Evolutionary conservation across 2,329 filamentous ascomycete genomes (phyloP), one percentile per base, ranked within the genome.

Genomic region (Stachybotrys chartarum): DNA sequence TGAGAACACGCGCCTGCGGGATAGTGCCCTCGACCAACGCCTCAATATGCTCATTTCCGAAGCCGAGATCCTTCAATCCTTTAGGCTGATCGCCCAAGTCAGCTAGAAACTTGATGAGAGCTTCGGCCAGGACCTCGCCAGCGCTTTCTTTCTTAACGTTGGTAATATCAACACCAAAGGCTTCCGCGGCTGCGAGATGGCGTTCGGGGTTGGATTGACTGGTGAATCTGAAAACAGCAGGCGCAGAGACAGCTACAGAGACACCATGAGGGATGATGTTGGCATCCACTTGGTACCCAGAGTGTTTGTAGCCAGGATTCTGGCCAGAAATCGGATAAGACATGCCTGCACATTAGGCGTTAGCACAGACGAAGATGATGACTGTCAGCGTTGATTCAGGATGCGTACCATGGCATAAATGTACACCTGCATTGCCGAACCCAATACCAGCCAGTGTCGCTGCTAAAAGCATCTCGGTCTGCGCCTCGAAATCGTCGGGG

Each of bases 381-480:
- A 24, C 24, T 4, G 24, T 24, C 24, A 24, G 4, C 24, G 4
- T 24, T 24, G 24, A 24, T 24, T 24, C 24, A 11, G 46, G 11
- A 31, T 24, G 69, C 78, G 53, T 67, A 81, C 80, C 82, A 60
- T 85, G 82, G 60, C 82, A 85, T 49, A 85, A 78, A 74, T 99
- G 94, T 3, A 99, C 94, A 52, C 95, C 94, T 1, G 95, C 95
- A 65, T 99, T 99, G 18, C 95, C 94, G 70, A 99, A 99, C 0
- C 94, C 94, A 3, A 99, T 91, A 50, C 94, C 94, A 0, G 95
- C 94, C 2, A 99, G 78, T 0, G 94, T 99, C 1, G 94, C 89
- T 3, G 94, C 94, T 18, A 99, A 83, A 32, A 99, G 80, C 95
- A 99, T 99, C 72, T 97, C 86, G 35, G 84, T 88, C 72, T 99